phyloP scores from a whole-genome alignment of 176 grass and related monocot genomes.

The Phoenix dactylifera region DNA sequence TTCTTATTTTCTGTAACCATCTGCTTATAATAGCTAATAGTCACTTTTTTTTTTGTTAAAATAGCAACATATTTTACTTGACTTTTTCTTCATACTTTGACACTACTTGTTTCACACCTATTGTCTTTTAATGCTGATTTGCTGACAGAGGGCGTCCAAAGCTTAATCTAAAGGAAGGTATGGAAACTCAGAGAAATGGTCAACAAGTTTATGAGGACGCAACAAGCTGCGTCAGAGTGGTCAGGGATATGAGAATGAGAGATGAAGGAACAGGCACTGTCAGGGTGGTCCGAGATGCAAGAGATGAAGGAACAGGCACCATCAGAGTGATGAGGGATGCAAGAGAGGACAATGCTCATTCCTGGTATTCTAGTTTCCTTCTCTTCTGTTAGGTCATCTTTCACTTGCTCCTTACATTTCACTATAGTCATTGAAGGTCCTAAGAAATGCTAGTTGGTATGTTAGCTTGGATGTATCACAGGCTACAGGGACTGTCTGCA shows the following conservation, averaged over 20 bases:
- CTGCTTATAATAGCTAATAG: too few species aligned
- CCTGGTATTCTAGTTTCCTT: slow-evolving; percentile 35
- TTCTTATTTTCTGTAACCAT: too few species aligned
- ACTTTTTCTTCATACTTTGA: slow-evolving; percentile 11
- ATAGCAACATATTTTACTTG: slow-evolving; percentile 9
- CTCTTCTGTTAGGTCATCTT: not conserved
- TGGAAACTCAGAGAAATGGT: slow-evolving; percentile 39
- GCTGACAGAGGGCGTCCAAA: slow-evolving; percentile 67
- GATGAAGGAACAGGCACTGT: slow-evolving; percentile 44
- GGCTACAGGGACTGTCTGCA: slow-evolving; percentile 69
- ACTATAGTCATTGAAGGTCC: slow-evolving; percentile 47
- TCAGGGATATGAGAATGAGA: slow-evolving; percentile 7
- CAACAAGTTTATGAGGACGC: slow-evolving; percentile 41
- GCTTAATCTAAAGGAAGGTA: slow-evolving; percentile 41
- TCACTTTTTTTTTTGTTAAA: not conserved
- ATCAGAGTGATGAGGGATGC: slow-evolving; percentile 8
- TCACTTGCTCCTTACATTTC: slow-evolving; percentile 21
- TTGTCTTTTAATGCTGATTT: slow-evolving; percentile 19
- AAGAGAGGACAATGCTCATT: slow-evolving; percentile 33
- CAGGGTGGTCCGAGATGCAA: slow-evolving; percentile 31
- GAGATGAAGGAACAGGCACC: too few species aligned
- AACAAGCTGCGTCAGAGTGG: slow-evolving; percentile 62
- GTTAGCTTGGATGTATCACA: slow-evolving; percentile 33
- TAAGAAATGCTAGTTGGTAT: slow-evolving; percentile 38
- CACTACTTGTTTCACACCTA: slow-evolving; percentile 11